These are phyloP conservation scores for Dactylellina cionopaga DNA, from an alignment of 2,329 filamentous ascomycete genomes.

Conservation along the genomic window DNA sequence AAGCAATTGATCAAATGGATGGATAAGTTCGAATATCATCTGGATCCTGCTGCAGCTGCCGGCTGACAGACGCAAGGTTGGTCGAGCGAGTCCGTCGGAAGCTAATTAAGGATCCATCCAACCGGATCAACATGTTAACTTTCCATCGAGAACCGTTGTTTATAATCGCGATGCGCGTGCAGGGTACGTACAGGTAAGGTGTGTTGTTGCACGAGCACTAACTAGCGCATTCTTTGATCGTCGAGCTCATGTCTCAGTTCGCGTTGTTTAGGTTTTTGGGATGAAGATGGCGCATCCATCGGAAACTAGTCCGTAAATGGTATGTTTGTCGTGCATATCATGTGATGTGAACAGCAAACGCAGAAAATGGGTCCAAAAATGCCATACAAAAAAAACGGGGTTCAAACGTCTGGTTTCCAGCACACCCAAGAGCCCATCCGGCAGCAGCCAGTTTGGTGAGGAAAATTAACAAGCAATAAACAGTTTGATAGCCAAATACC, in stretches of 20 bases:
- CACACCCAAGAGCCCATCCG: slow-evolving; percentile 35
- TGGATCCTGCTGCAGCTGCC: slow-evolving; percentile 5
- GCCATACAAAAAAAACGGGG: slow-evolving; percentile 44
- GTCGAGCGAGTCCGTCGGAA: neutral
- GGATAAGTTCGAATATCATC: neutral
- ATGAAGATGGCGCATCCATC: neutral
- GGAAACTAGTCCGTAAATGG: neutral
- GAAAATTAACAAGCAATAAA: slow-evolving; percentile 14
- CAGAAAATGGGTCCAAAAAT: slow-evolving; percentile 14
- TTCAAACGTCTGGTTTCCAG: slow-evolving; percentile 50
- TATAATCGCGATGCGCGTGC: too few relatives aligned
- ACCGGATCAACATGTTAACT: neutral
- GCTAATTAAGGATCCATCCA: neutral
- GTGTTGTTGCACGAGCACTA: neutral
- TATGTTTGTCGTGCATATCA: slow-evolving; percentile 36
- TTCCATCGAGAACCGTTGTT: neutral
- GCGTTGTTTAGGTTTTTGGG: slow-evolving; percentile 37
- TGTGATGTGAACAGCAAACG: slow-evolving; percentile 7
- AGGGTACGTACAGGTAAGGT: too few relatives aligned
- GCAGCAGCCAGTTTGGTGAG: slow-evolving; percentile 41
- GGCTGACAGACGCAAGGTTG: neutral
- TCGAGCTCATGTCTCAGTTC: slow-evolving; percentile 28
- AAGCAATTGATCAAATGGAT: neutral
- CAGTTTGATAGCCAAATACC: slow-evolving; percentile 10
- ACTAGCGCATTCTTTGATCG: slow-evolving; percentile 3